Conservation (phyloP, 106 monocot species). For the Dioscorea dumetorum region DNA sequence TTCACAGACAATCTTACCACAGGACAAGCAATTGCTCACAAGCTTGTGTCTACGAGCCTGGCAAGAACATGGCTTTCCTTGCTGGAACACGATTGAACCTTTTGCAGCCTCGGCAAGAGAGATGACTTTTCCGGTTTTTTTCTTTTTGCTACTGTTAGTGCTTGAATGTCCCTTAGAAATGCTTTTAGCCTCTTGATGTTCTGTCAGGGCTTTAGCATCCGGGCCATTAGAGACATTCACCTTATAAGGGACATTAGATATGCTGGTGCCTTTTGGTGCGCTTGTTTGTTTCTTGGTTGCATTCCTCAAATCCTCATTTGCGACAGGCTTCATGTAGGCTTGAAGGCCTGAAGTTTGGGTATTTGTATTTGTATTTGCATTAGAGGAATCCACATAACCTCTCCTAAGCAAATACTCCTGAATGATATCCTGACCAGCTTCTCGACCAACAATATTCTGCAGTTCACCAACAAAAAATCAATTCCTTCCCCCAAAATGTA, state of each 20-base stretch:
- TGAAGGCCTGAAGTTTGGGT: conserved; percentile 23
- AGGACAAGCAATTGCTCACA: conserved; percentile 93
- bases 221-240: conserved; percentile 30
- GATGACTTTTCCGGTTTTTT: conserved; percentile 62
- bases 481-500: too few species aligned
- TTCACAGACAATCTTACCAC: conserved; percentile 98
- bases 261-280: conserved; percentile 29
- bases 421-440: conserved; percentile 53
- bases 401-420: conserved; percentile 73
- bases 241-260: conserved; percentile 9
- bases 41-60: conserved; percentile 92
- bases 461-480: neutral
- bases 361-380: conserved; percentile 2
- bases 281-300: conserved; percentile 53
- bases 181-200: neutral
- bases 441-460: conserved; percentile 91
- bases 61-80: conserved; percentile 90
- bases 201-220: conserved; percentile 4
- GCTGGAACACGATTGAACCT: conserved; percentile 82
- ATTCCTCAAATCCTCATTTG: conserved; percentile 17
- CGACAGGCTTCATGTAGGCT: conserved; percentile 51
- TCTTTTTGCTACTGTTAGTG: conserved; percentile 38
- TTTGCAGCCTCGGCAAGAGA: conserved; percentile 86
- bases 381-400: conserved; percentile 37
- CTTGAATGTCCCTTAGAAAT: conserved; percentile 18